These are phyloP conservation scores for Gloeophyllum trabeum DNA, from an alignment of 768 basidiomycete species.

Conservation along the genomic window DNA sequence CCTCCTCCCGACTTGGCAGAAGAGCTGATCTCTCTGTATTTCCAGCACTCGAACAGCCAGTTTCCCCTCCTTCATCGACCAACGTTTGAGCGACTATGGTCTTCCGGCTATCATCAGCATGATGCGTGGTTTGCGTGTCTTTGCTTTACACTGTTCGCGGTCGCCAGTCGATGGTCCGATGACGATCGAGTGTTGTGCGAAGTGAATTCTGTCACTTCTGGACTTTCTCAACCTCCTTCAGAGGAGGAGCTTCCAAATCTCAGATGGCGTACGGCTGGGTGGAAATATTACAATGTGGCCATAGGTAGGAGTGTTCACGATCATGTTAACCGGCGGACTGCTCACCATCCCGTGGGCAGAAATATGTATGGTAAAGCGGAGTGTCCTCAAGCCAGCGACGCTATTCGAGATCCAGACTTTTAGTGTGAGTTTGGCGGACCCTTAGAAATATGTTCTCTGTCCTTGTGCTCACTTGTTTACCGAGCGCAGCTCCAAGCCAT, in stretches of 20 bases:
- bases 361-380: conserved; percentile 36
- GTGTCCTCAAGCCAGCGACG: conserved; percentile 42
- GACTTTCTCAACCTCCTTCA: conserved; percentile 5
- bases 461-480: conserved; percentile 11
- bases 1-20: conserved; percentile 54
- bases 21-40: conserved; percentile 57
- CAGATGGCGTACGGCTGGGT: conserved; percentile 46
- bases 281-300: conserved; percentile 48
- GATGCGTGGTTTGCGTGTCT: conserved; percentile 19
- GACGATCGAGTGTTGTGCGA: conserved; percentile 14
- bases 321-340: not conserved
- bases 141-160: conserved; percentile 17
- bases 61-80: conserved; percentile 64
- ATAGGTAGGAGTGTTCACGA: conserved; percentile 25
- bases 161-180: conserved; percentile 16
- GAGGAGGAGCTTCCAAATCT: conserved; percentile 17
- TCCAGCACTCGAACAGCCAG: conserved; percentile 43
- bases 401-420: conserved; percentile 55
- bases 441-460: too few relatives aligned
- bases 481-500: conserved; percentile 32
- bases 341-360: conserved; percentile 20
- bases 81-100: conserved; percentile 56
- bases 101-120: conserved; percentile 38
- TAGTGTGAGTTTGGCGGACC: conserved; percentile 18
- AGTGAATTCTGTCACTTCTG: not conserved